Base-by-base conservation (phyloP, 2,329 filamentous ascomycete species). In the Pseudogymnoascus sp. region DNA sequence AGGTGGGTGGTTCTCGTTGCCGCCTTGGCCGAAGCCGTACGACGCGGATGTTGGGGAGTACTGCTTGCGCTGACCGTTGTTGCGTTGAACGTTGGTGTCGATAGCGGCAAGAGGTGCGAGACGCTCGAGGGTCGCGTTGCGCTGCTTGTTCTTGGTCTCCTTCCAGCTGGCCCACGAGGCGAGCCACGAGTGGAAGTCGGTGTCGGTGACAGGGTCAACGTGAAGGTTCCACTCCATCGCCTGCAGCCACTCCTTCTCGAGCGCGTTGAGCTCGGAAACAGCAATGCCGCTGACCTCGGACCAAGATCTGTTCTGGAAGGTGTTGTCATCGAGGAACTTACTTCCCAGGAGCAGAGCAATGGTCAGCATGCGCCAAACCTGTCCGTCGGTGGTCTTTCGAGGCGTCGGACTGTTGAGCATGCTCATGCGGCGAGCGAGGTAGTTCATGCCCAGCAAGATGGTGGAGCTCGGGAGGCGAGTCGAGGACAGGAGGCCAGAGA, bases 321-420 rank as follows among this genome's bases (percentile, higher is more conserved):
- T 90, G 74, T 90, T 90, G 76, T 91, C 87, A 70, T 91, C 87
- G 67, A 90, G 76, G 74, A 90, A 91, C 76, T 91, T 91, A 80
- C 87, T 90, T 64, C 87, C 87, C 61, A 91, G 78, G 62, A 91
- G 79, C 60, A 91, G 78, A 40, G 84, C 82, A 61, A 88, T 86
- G 23, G 87, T 89, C 67, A 90, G 80, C 76, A 90, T 83, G 63
- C 86, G 83, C 75, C 88, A 89, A 62, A 89, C 79, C 70, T 87
- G 82, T 61, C 82, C 82, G 68, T 83, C 80, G 28, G 74, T 78
- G 63, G 76, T 68, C 64, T 74, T 76, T 10, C 64, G 61, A 47
- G 77, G 74, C 13, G 76, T 76, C 60, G 74, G 72, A 23, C 75
- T 74, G 33, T 80, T 82, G 61, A 86, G 76, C 75, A 83, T 81